Base-by-base conservation (phyloP, 768 basidiomycete species). In the Russula abietina region DNA sequence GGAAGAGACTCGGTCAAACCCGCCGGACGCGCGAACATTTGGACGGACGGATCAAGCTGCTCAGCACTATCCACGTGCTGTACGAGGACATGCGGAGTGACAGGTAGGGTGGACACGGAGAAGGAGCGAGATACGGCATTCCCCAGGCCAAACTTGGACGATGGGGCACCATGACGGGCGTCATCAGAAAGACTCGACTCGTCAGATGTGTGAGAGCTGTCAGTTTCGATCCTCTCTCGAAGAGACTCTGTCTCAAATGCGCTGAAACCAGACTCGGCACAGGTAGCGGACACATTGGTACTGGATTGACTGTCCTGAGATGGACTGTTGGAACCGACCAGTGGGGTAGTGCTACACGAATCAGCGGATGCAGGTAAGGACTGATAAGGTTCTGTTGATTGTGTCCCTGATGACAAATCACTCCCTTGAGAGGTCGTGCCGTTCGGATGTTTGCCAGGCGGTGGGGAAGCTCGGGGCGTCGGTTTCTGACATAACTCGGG, bases 1-100 rank as follows among this genome's bases (percentile, higher is more conserved):
- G 81, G 81, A 11, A 89, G 76, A 63, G 83, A 84, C 76, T 91
- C 89, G 8, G 91, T 92, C 14, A 87, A 89, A 57, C 82, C 80
- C 14, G 81, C 85, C 17, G 93, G 89, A 53, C 92, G 82, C 26
- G 85, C 88, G 73, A 93, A 86, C 19, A 77, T 78, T 67, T 88
- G 75, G 41, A 94, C 92, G 17, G 87, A 88, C 8, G 84, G 84
- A 70, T 91, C 88, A 80, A 86, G 82, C 17, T 69, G 79, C 17
- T 69, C 65, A 2, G 80, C 79, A 61, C 80, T 81, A 73, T 72
- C 73, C 54, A 38, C 61, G 58, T 7, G 57, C 46, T 61, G 70
- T 54, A 65, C 64, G 61, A 58, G 57, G 30, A 30, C 45, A 28
- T 60, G 55, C 19, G 71, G 45, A 17, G 71, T 58, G 3, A 67